phyloP scores from a whole-genome alignment of 2,329 filamentous ascomycete species.

The Sordariomycetes sp. region DNA sequence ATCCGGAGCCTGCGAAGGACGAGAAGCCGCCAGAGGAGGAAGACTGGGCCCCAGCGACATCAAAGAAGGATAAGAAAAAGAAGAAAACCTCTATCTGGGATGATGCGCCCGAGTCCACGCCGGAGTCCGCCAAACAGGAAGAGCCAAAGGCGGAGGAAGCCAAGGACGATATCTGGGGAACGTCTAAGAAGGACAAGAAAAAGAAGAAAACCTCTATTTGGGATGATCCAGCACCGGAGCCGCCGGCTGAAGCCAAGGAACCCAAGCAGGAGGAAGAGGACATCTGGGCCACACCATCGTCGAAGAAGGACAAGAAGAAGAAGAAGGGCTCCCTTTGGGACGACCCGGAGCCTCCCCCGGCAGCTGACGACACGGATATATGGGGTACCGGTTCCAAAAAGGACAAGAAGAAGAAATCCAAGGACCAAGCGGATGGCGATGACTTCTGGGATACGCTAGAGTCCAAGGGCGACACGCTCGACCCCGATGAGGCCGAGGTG shows the following conservation, averaged over 20 bases:
- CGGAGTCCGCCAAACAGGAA: slow-evolving; percentile 8
- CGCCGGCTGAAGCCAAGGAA: slow-evolving; percentile 11
- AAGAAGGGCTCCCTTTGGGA: slow-evolving; percentile 16
- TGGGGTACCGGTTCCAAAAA: slow-evolving; percentile 12
- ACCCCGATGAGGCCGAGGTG: slow-evolving; percentile 10
- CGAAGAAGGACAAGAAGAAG: slow-evolving; percentile 20
- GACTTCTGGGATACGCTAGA: slow-evolving; percentile 15
- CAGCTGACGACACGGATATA: slow-evolving; percentile 5
- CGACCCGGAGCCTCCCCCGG: slow-evolving; percentile 10
- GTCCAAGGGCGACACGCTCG: slow-evolving; percentile 13
- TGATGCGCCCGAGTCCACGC: slow-evolving; percentile 7
- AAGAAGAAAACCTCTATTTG: slow-evolving; percentile 16
- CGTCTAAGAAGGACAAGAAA: slow-evolving; percentile 21
- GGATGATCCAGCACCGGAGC: slow-evolving; percentile 10
- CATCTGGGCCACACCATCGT: background rate
- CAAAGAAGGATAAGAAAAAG: slow-evolving; percentile 13
- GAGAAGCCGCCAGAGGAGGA: slow-evolving; percentile 7
- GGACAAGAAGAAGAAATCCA: slow-evolving; percentile 22
- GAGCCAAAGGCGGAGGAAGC: slow-evolving; percentile 2
- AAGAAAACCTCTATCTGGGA: slow-evolving; percentile 9
- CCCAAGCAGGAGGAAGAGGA: slow-evolving; percentile 13
- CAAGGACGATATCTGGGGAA: background rate
- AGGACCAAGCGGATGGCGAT: slow-evolving; percentile 10
- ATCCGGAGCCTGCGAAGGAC: slow-evolving; percentile 15
- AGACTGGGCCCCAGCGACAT: slow-evolving; percentile 9